Conservation (phyloP, 768 basidiomycete species). For the Cystobasidium onofrii region DNA sequence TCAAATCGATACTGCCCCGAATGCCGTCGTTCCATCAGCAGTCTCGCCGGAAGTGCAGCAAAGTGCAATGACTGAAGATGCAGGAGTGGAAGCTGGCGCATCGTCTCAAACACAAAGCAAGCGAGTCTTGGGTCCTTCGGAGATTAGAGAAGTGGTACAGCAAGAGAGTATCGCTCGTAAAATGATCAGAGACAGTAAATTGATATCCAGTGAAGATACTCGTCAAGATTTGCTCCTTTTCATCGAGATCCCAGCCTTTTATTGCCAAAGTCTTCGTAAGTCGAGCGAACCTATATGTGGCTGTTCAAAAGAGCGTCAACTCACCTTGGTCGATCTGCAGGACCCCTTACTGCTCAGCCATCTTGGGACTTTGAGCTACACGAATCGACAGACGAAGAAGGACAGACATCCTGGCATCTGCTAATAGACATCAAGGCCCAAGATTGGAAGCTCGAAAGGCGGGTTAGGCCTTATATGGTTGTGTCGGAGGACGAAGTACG, state of each 20-base stretch:
- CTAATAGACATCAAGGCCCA: background rate
- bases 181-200: background rate
- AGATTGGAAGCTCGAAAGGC: conserved; percentile 23
- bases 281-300: too few relatives aligned
- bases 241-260: conserved; percentile 1
- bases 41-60: background rate
- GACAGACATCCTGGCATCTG: background rate
- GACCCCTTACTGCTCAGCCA: background rate
- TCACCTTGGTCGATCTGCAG: background rate
- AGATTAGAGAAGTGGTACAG: background rate
- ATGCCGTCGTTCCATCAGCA: too few relatives aligned
- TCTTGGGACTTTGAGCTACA: conserved; percentile 14
- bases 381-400: background rate
- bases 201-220: background rate
- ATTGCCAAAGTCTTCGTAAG: too few relatives aligned
- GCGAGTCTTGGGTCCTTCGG: background rate
- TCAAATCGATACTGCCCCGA: too few relatives aligned
- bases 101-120: background rate
- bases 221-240: background rate
- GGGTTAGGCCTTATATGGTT: background rate
- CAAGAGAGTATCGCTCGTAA: background rate
- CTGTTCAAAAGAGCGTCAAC: background rate
- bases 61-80: background rate
- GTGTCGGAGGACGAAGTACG: background rate
- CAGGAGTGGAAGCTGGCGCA: background rate